Evolutionary conservation across 2,329 filamentous ascomycete species (phyloP), one percentile per base, ranked within the genome.

Genomic region (Ophiostoma piceae): DNA sequence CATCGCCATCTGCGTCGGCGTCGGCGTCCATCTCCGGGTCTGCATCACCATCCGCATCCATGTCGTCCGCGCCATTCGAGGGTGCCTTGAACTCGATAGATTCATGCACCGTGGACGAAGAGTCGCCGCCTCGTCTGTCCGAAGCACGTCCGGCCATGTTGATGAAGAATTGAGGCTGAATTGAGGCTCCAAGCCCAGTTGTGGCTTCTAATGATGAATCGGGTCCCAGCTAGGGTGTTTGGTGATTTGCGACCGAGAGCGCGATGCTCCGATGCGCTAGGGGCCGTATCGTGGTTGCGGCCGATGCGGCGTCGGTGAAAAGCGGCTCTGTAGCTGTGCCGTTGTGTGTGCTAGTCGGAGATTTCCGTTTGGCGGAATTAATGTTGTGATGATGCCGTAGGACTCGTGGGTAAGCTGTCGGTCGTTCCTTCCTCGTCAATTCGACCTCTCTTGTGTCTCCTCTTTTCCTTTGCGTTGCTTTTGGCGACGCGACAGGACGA

Each of bases 11-110:
- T 19, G 75, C 78, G 51, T 76, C 76, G 9, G 68, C 75, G 16
- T 57, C 51, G 51, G 75, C 75, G 19, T 78, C 77, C 3, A 71
- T 74, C 29, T 78, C 76, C 12, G 68, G 71, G 5, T 78, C 77
- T 1, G 71, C 75, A n/a, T 79, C 77, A 22, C 67, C 72, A 11
- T 77, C 76, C 7, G 72, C 75, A 41, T 78, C 76, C 19, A 29
- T 51, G 22, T 78, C 75, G 11, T 74, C 72, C 16, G 16, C 32
- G 32, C 62, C 62, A 16, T 65, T 32, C 32, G 68, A 43, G 37
- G 35, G 67, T 76, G 75, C 71, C 74, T 73, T 82, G 19, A 82
- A 83, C 75, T 85, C 82, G 73, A 84, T 84, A 39, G 83, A 83
- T 73, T 84, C 82, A 77, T 80, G 82, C 76, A 84, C 81, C 72